phyloP scores from a whole-genome alignment of 768 basidiomycete genomes.

The Tulasnella sp. region DNA sequence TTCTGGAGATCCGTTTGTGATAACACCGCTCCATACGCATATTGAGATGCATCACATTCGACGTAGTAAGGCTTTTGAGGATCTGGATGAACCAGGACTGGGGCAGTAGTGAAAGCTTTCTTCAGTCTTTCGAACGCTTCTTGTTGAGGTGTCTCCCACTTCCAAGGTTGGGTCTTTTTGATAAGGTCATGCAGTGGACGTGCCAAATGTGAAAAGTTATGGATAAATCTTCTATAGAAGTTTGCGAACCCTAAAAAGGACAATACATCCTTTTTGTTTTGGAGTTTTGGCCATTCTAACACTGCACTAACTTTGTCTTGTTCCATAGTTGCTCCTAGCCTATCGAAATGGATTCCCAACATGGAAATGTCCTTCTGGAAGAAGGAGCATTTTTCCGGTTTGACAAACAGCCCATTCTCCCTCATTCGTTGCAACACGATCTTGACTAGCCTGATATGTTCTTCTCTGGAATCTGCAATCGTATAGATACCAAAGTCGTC shows the following conservation, averaged over 20 bases:
- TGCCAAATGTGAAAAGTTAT: constrained; percentile 16
- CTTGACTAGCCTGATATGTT: constrained; percentile 4
- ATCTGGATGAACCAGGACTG: constrained; percentile 13
- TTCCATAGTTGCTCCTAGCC: not conserved
- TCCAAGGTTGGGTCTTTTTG: not conserved
- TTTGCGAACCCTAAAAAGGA: constrained; percentile 24
- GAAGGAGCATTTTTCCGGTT: not conserved
- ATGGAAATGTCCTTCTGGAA: not conserved
- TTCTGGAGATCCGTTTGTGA: not conserved
- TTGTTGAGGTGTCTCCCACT: not conserved
- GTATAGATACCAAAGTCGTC: constrained; percentile 18
- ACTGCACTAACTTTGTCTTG: constrained; percentile 23
- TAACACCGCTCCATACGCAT: not conserved
- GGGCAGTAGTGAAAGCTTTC: not conserved
- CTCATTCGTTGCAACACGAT: constrained; percentile 11
- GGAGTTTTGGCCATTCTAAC: constrained; percentile 20
- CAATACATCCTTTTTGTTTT: constrained; percentile 18
- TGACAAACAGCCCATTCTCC: not conserved
- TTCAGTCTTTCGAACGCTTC: not conserved
- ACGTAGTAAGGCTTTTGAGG: constrained; percentile 13
- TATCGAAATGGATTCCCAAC: constrained; percentile 9
- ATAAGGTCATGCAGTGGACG: not conserved
- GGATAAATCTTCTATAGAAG: constrained; percentile 24
- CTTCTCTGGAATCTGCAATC: constrained; percentile 8
- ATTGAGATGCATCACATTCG: not conserved